Percentiles rank a stretch among this genome's conserved stretches.
These are phyloP conservation scores for Glycine latifolia DNA, from an alignment of 306 rosid species.

Conservation along the genomic window DNA sequence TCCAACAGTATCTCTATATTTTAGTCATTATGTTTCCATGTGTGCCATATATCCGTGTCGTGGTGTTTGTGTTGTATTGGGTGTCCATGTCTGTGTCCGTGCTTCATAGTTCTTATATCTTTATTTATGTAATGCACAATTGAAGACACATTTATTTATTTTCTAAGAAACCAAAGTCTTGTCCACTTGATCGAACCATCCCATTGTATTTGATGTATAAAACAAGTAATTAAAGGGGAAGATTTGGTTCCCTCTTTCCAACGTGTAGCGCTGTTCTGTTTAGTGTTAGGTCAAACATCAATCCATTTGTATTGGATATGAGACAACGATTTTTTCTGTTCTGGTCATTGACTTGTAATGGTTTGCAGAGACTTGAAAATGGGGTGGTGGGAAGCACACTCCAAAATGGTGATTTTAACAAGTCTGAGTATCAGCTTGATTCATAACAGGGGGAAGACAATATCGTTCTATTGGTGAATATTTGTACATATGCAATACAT, in stretches of 20 bases:
- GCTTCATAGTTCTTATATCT: neutral
- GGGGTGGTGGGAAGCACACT: constrained; percentile 48
- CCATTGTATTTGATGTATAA: constrained; percentile 26
- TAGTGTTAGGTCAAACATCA: constrained; percentile 37
- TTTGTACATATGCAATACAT: constrained; percentile 64
- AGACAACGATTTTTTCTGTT: constrained; percentile 30
- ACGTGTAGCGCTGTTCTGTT: neutral
- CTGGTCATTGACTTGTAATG: constrained; percentile 32
- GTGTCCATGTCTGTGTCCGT: too few relatives aligned
- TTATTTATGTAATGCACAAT: constrained; percentile 11
- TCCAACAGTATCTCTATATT: too few relatives aligned
- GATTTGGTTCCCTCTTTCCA: constrained; percentile 3
- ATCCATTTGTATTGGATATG: neutral
- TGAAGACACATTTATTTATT: constrained; percentile 12
- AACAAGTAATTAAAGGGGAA: constrained; percentile 21
- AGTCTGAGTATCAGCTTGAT: constrained; percentile 67
- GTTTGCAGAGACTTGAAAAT: constrained; percentile 59
- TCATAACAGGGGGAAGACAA: constrained; percentile 56
- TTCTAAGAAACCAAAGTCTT: constrained; percentile 11
- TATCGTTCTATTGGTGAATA: constrained; percentile 49
- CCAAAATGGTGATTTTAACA: constrained; percentile 63
- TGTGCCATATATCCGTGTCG: too few relatives aligned
- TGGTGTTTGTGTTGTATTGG: too few relatives aligned
- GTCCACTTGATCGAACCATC: constrained; percentile 33
- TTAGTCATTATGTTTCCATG: too few relatives aligned